Evolutionary conservation across 2,329 filamentous ascomycete species (phyloP), one percentile per base, ranked within the genome.

Genomic region (Chalaropsis thielavioides): DNA sequence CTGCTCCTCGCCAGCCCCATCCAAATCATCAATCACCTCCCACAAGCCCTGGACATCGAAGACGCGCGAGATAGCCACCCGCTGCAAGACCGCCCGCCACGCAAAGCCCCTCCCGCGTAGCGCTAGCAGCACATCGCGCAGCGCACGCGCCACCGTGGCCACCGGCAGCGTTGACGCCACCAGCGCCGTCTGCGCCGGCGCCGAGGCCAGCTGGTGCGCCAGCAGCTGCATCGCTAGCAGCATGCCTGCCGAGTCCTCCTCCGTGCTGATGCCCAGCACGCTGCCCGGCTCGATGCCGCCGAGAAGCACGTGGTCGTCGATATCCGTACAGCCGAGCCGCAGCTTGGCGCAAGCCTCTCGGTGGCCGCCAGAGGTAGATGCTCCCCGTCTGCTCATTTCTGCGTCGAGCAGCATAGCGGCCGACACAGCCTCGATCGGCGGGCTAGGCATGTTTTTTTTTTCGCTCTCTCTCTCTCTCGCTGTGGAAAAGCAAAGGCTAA

Each of bases 11-110:
- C n/a, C 24, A 44, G 4, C 43, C 2, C 15, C n/a, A 17, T 60
- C 54, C 10, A 64, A 15, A 1, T 86, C 83, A 1, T 71, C 72
- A 41, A 86, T 69, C 0, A 81, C 81, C 70, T 85, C 81, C 76
- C 76, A 79, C 19, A 86, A 69, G 0, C 83, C 83, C 58, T 83
- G 77, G 11, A 83, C 69, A 67, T 84, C 82, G 68, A 86, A 86
- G 0, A 85, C 77, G 27, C 80, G 76, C 27, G 81, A 80, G 35
- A 86, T 75, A 40, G 78, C 76, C 3, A 84, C 78, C 58, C 75
- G 74, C 58, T 80, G 78, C 2, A 86, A 72, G 65, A 74, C 76
- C 2, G 70, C 69, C 62, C 71, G 74, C 35, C 69, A 40, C 70
- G 70, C 7, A 38, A 63, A 60, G 67, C 70, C 1, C 68, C 68